Base-by-base conservation (phyloP, 2,329 filamentous ascomycete genomes). In the Septoria petroselini region DNA sequence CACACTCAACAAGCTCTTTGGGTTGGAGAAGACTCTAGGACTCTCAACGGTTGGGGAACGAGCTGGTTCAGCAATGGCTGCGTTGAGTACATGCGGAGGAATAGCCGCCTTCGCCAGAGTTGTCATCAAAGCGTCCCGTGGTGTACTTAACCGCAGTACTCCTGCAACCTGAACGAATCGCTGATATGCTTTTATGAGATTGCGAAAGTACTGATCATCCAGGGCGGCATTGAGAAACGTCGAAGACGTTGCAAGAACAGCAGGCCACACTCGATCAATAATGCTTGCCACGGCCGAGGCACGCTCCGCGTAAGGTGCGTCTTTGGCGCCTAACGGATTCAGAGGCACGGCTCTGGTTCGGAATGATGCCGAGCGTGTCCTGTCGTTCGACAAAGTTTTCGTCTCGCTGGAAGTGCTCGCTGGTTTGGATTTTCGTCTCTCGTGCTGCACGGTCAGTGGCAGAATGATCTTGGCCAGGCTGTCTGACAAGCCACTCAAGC, bases 151-250 rank as follows among this genome's bases (percentile, higher is more conserved):
- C 55, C 91, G 83, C 7, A 98, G 72, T 39, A 98, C 75, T 4
- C 93, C 94, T 31, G 93, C 89, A 2, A 97, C 91, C 66, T 98
- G 94, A 1, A 93, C 87, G 62, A 98, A 88, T 58, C 94, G 90
- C 63, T 98, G 93, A 60, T 97, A 95, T 0, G 91, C 88, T 58
- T 93, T 82, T 18, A 98, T 91, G 1, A 98, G 75, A 7, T 85
- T 83, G 59, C 96, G 91, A 62, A 97, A 98, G 61, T 93, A 96
- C 45, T 96, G 90, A 1, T 88, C 86, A 65, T 98, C 93, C 3
- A 98, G 74, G 0, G 91, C 84, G 23, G 93, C 88, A 65, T 95
- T 94, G 14, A 98, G 73, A 65, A 97, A 98, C 0, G 91, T 96
- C 0, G 93, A 98, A 62, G 90, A 96, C 1, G 90, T 93, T 1